phyloP scores from a whole-genome alignment of 108 stramenopile species.

The Hondaea fermentalgiana region DNA sequence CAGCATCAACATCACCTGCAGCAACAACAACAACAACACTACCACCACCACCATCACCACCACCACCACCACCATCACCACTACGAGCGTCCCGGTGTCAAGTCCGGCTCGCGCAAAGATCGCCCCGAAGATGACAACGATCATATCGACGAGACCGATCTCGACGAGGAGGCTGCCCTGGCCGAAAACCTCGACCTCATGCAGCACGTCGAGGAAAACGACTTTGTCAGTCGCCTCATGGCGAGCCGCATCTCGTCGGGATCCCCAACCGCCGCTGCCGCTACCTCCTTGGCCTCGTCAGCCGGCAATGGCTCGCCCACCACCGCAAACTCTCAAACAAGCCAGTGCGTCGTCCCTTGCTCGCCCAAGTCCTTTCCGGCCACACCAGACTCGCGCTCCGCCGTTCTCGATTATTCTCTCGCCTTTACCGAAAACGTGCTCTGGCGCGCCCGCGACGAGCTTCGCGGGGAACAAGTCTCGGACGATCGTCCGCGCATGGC shows the following conservation, averaged over 20 bases:
- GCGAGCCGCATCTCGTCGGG: neutral
- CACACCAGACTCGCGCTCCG: neutral
- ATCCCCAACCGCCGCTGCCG: neutral
- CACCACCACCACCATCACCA: no score
- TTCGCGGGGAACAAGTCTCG: neutral
- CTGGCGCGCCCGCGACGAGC: constrained; percentile 15
- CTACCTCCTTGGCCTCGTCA: no score
- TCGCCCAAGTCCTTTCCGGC: constrained; percentile 3
- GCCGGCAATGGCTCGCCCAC: no score
- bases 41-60: no score
- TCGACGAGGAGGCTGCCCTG: neutral
- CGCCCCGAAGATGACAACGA: neutral
- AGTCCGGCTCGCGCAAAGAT: neutral
- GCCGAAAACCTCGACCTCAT: neutral
- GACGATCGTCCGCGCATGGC: constrained; percentile 17
- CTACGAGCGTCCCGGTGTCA: no score
- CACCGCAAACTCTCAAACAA: neutral
- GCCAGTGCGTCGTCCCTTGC: neutral
- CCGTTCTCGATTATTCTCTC: neutral
- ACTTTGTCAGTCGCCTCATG: neutral
- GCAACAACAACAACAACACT: no score
- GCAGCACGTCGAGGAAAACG: neutral
- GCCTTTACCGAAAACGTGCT: constrained; percentile 12
- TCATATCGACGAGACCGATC: neutral
- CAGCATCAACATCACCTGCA: neutral